Percentiles rank a stretch among this genome's conserved stretches.
Evolutionary conservation across 352 stramenopile species (phyloP).

Genomic region (Globisporangium abappressorium): DNA sequence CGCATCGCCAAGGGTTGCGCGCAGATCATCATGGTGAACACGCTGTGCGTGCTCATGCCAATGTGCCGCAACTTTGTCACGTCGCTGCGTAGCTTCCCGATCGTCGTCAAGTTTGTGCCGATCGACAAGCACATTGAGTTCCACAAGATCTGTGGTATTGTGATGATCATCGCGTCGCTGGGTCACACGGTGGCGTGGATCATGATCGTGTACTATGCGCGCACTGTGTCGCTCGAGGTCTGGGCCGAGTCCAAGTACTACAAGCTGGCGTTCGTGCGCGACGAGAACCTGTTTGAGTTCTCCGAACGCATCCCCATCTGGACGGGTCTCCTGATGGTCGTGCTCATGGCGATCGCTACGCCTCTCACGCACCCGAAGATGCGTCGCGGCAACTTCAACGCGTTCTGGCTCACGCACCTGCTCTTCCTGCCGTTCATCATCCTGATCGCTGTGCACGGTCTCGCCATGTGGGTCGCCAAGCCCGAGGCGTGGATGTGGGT

Average conservation of each 20-base stretch:
- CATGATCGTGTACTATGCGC: conserved; percentile 52
- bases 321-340: conserved; percentile 58
- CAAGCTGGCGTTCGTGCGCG: conserved; percentile 46
- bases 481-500: conserved; percentile 59
- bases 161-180: conserved; percentile 58
- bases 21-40: conserved; percentile 74
- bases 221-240: conserved; percentile 27
- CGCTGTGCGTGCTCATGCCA: conserved; percentile 65
- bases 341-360: conserved; percentile 45
- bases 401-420: conserved; percentile 69
- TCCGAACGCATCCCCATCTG: conserved; percentile 51
- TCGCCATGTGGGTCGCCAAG: conserved; percentile 57
- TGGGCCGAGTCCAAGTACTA: conserved; percentile 49
- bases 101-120: conserved; percentile 51
- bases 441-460: conserved; percentile 55
- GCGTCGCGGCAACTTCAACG: conserved; percentile 57
- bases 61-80: conserved; percentile 76
- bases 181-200: conserved; percentile 53
- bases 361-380: conserved; percentile 46
- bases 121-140: conserved; percentile 70
- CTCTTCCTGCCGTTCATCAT: conserved; percentile 68
- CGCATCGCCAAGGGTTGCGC: conserved; percentile 67
- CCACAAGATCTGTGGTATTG: conserved; percentile 72
- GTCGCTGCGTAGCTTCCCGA: conserved; percentile 34
- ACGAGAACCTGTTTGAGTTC: conserved; percentile 45